phyloP scores from a whole-genome alignment of 78 protist genomes.

The Planoprotostelium fungivorum region DNA sequence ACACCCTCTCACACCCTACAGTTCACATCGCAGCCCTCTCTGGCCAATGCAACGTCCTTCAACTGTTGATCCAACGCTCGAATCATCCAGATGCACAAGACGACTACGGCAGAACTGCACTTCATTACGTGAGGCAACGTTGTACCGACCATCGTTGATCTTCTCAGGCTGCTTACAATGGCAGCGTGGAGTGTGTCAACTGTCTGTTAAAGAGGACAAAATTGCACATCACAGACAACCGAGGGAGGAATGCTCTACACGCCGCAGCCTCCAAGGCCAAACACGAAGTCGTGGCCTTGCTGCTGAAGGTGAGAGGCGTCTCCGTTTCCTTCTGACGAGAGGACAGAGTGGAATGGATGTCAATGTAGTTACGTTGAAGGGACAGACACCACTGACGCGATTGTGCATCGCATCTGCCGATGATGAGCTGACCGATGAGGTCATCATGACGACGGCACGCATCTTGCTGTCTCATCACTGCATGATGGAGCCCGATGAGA shows the following conservation, averaged over 20 bases:
- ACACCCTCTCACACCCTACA: no score
- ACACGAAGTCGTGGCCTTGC: neutral
- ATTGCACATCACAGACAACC: neutral
- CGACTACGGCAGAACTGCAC: neutral
- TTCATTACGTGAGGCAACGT: neutral
- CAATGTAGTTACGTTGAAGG: neutral
- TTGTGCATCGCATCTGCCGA: neutral
- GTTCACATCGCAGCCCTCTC: no score
- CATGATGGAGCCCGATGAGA: neutral
- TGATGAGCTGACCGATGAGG: neutral
- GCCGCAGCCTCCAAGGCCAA: neutral
- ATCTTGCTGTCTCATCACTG: neutral
- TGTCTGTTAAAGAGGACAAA: neutral
- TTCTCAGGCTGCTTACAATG: neutral
- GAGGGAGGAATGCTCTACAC: neutral
- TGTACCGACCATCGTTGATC: neutral
- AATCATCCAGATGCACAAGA: neutral
- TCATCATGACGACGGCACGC: neutral
- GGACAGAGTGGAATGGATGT: neutral
- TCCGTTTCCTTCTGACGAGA: neutral
- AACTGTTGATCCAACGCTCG: no score
- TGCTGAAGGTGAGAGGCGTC: neutral
- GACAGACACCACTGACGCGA: neutral
- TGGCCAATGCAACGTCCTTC: no score
- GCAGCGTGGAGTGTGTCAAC: neutral